Evolutionary conservation across 495 filamentous ascomycete species (phyloP), one percentile per base, ranked within the genome.

Genomic region (Penicillium roqueforti): DNA sequence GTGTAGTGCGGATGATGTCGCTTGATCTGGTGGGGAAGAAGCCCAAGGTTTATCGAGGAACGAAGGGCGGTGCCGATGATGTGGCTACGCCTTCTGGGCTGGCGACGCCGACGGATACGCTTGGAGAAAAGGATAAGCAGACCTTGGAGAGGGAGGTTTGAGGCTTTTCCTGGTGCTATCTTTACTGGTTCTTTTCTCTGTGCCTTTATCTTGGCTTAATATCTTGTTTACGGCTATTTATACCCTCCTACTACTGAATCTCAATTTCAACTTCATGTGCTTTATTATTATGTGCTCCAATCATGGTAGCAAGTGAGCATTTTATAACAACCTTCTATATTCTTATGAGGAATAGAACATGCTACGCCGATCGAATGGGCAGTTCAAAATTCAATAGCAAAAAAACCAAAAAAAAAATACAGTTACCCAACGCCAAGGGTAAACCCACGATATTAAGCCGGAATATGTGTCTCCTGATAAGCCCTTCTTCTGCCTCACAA

Each of bases 11-110:
- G 66, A 72, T 78, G 48, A 89, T 96, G 56, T 78, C 68, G 28
- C 60, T 81, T 42, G 92, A 97, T 68, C 53, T 90, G 8, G 79
- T 77, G 6, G 91, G 91, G 0, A 83, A 73, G 68, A 78, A 70
- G 53, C 68, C 60, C 9, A 49, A 36, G 41, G 39, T 66, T 51
- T 58, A 70, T 46, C 63, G 67, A 2, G 72, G 65, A 0, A 49
- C 47, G 3, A 61, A 61, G 49, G 44, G 48, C 44, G 47, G 34
- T 25, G 32, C 22, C 18, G 59, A 54, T 23, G 63, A 67, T 52
- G 59, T 46, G 34, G 51, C 60, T 45, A 58, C 56, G 48, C 38
- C 65, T 54, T 69, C 68, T 49, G 69, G 67, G n/a, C 53, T 61
- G 11, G 62, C 42, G 49, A 73, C 69, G 4, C 69, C 68, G 9